phyloP scores from a whole-genome alignment of 768 basidiomycete genomes.

The Serendipita sp. region DNA sequence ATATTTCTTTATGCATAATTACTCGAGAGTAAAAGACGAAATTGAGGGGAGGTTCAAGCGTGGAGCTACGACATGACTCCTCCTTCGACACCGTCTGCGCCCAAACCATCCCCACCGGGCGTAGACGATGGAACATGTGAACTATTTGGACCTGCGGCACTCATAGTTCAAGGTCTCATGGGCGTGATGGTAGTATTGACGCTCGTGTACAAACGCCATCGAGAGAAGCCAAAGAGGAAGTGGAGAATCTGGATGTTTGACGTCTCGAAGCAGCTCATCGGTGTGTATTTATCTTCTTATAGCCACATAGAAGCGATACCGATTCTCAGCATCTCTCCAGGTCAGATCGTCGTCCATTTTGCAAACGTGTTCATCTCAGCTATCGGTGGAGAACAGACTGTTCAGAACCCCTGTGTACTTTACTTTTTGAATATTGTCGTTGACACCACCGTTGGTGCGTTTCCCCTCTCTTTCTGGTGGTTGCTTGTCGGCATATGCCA shows the following conservation, averaged over 20 bases:
- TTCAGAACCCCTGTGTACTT: constrained; percentile 73
- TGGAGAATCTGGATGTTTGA: constrained; percentile 97
- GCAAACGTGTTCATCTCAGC: constrained; percentile 67
- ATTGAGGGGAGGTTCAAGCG: no score
- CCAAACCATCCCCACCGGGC: background rate
- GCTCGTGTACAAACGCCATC: constrained; percentile 72
- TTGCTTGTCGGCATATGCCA: background rate
- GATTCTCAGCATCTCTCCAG: background rate
- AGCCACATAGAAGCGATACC: constrained; percentile 20
- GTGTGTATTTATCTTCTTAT: background rate
- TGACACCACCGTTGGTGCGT: constrained; percentile 78
- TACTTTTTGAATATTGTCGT: constrained; percentile 89
- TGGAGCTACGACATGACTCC: background rate
- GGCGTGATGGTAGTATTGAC: constrained; percentile 82
- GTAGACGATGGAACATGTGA: constrained; percentile 29
- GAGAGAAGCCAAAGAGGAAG: constrained; percentile 68
- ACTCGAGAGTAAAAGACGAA: no score
- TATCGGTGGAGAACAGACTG: constrained; percentile 48
- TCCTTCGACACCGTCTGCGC: background rate
- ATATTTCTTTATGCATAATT: no score
- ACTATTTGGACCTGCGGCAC: constrained; percentile 32
- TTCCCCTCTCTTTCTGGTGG: background rate
- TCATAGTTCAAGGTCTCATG: constrained; percentile 69
- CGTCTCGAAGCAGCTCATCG: constrained; percentile 80
- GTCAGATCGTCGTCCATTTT: constrained; percentile 66